Base-by-base conservation (phyloP, 805 yeast genomes). In the Candida michaelii region DNA sequence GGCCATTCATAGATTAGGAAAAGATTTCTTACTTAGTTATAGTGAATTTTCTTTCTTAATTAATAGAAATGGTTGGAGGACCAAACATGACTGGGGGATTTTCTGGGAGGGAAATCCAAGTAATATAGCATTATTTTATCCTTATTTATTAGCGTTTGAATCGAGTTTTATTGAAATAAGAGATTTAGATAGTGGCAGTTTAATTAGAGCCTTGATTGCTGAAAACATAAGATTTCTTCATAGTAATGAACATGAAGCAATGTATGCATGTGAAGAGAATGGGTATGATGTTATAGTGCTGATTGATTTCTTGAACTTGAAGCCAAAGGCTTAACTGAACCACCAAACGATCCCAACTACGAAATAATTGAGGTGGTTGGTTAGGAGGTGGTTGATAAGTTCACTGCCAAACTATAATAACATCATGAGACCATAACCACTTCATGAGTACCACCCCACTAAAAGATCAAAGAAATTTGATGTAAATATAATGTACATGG, bases 91-190 rank as follows among this genome's bases (percentile, higher is more conserved):
- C 39, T 90, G 96, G 90, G 85, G 90, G 50, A 84, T 93, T 40
- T 82, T 85, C 58, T 93, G 99, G 99, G 98, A 93, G 66, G 97
- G 98, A 27, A 78, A 82, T 39, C 98, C 99, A 5, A 93, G 85
- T 56, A 81, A 83, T 47, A 89, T 93, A 62, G 95, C 97, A 13
- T 73, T 93, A 35, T 89, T 95, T 77, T 91, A 90, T 66, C 99
- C 99, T 3, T 91, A 89, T 58, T 71, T 93, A 42, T 67, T 93
- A 39, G 93, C 97, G 4, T 93, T 93, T 66, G 98, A 91, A 59
- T 78, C 83, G 14, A 84, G 80, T 45, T 89, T 93, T 54, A 88
- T 93, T 60, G 99, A 93, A 66, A 85, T 93, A 36, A 76, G 99
- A 45, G 89, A 89, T 53, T 89, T 90, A 56, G 95, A 89, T 53